These are phyloP conservation scores for Salvia sclarea DNA, from an alignment of 305 asterid genomes.

Conservation along the genomic window DNA sequence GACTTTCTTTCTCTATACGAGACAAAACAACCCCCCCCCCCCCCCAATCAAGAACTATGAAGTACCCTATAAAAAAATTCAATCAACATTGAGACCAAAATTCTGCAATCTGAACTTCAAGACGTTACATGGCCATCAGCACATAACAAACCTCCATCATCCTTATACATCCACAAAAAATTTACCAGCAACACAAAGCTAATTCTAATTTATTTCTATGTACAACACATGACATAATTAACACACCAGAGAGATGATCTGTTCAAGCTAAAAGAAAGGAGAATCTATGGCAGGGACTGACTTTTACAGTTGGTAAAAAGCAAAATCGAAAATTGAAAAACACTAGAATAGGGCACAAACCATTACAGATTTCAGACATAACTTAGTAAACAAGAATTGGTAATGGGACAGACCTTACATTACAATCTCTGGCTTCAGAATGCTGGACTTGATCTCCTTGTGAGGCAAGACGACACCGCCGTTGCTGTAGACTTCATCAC, in stretches of 20 bases:
- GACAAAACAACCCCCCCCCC: too few relatives aligned
- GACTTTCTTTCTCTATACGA: too few relatives aligned
- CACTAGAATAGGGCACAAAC: conserved; percentile 18
- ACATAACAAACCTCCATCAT: conserved; percentile 25
- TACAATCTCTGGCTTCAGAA: conserved; percentile 91
- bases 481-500: conserved; percentile 83
- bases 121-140: conserved; percentile 6
- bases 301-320: conserved; percentile 42
- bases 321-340: conserved; percentile 21
- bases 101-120: conserved; percentile 1
- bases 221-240: conserved; percentile 38
- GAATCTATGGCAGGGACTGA: conserved; percentile 25
- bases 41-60: too few relatives aligned
- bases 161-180: conserved; percentile 27
- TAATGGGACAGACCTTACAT: conserved; percentile 50
- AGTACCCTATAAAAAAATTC: not conserved
- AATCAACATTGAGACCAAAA: not conserved
- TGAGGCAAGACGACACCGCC: conserved; percentile 95
- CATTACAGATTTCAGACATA: conserved; percentile 22
- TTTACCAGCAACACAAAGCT: conserved; percentile 9
- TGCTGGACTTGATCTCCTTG: conserved; percentile 90
- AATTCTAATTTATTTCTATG: conserved; percentile 39
- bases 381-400: conserved; percentile 24
- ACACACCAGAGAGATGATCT: conserved; percentile 35
- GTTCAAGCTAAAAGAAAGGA: conserved; percentile 26